Conservation (phyloP, 495 filamentous ascomycete species). For the Aspergillus bridgeri region DNA sequence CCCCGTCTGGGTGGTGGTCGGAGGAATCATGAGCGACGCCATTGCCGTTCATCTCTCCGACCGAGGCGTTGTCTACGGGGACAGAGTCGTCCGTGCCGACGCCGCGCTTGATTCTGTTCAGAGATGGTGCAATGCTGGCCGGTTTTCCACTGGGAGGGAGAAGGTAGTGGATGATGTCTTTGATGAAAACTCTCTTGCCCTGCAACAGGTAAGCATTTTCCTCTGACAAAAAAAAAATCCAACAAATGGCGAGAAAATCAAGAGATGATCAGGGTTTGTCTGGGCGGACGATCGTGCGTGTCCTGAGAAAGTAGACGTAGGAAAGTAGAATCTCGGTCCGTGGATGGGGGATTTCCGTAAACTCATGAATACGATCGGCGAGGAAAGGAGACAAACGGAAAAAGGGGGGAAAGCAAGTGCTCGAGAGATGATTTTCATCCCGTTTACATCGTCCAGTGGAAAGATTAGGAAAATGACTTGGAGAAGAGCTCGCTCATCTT, state of each 20-base stretch:
- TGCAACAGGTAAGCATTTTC: constrained; percentile 38
- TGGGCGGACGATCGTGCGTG: neutral
- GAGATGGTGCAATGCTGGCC: constrained; percentile 70
- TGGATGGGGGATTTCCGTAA: neutral
- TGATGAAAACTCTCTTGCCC: constrained; percentile 89
- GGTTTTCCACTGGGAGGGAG: constrained; percentile 67
- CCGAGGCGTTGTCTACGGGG: constrained; percentile 17
- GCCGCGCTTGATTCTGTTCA: constrained; percentile 59
- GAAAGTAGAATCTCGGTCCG: neutral
- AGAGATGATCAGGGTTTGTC: constrained; percentile 3
- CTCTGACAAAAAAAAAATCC: no score
- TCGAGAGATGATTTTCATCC: neutral
- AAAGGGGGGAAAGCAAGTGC: neutral
- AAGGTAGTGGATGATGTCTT: constrained; percentile 92
- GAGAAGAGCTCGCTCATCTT: neutral
- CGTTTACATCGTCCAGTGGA: neutral
- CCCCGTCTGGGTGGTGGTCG: constrained; percentile 11
- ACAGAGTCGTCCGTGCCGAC: constrained; percentile 48
- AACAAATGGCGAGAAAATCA: neutral
- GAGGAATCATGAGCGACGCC: constrained; percentile 7
- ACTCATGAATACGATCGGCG: neutral
- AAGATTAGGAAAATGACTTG: neutral
- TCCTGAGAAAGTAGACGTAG: neutral
- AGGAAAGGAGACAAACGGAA: neutral
- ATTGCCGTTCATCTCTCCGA: constrained; percentile 23